Conservation (phyloP, 345 rosid species). For the Garcia nutans region DNA sequence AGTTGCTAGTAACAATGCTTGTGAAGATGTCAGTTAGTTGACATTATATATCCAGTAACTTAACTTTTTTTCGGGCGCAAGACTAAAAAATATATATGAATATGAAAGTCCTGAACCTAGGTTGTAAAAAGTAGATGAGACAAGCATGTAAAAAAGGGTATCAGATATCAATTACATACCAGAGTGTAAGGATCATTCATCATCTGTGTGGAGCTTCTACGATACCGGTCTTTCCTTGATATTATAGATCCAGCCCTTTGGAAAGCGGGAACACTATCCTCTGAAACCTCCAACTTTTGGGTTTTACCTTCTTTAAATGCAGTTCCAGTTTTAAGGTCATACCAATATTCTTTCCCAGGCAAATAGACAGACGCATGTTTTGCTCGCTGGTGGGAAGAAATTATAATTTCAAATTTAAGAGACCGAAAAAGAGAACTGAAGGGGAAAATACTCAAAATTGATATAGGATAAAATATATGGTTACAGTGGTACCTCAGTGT, state of each 20-base stretch:
- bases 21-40: neutral
- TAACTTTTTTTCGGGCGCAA: neutral
- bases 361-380: constrained; percentile 72
- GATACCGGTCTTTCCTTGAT: constrained; percentile 85
- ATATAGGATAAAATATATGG: neutral
- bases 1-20: too few relatives aligned
- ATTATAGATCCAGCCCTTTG: constrained; percentile 96
- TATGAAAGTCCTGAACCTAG: neutral
- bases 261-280: constrained; percentile 88
- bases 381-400: constrained; percentile 48
- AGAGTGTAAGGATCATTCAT: constrained; percentile 87
- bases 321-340: constrained; percentile 73
- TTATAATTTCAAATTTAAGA: constrained; percentile 8
- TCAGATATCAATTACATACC: constrained; percentile 46
- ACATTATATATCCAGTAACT: neutral
- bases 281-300: constrained; percentile 70
- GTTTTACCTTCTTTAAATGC: constrained; percentile 59
- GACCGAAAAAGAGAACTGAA: constrained; percentile 5
- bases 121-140: constrained; percentile 2
- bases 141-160: neutral
- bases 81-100: neutral
- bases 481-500: constrained; percentile 56
- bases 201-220: constrained; percentile 96
- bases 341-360: constrained; percentile 93
- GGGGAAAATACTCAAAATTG: neutral